Conservation (phyloP, 306 rosid species). For the Sesbania bispinosa region DNA sequence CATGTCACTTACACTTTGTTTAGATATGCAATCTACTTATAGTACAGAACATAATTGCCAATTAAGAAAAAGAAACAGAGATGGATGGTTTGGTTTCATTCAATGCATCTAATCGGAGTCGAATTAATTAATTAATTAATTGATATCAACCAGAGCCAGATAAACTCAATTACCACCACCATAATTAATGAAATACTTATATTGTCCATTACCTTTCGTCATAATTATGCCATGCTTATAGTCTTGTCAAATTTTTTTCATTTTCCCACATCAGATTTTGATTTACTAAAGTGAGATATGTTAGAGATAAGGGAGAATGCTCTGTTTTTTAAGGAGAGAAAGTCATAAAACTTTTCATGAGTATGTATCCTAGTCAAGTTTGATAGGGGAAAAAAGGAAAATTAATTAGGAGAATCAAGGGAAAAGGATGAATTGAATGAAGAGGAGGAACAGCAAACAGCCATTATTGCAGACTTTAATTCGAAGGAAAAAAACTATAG, state of each 20-base stretch:
- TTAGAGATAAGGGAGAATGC: slow-evolving; percentile 15
- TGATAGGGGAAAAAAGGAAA: not conserved
- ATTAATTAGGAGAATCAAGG: not conserved
- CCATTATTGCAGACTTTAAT: slow-evolving; percentile 20
- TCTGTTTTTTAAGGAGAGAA: not conserved
- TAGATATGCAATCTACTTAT: not conserved
- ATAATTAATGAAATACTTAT: not conserved
- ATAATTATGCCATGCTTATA: not conserved
- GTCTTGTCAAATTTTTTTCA: not conserved
- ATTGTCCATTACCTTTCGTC: not conserved
- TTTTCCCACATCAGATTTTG: slow-evolving; percentile 8
- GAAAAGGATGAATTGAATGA: not conserved
- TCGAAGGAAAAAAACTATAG: slow-evolving; percentile 20
- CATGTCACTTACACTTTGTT: not conserved
- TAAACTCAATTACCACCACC: slow-evolving; percentile 1
- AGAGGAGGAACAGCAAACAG: not conserved
- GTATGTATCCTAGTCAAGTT: slow-evolving; percentile 6
- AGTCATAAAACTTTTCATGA: slow-evolving; percentile 9
- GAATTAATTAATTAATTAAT: not conserved
- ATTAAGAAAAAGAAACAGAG: not conserved
- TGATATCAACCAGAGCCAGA: too few relatives aligned
- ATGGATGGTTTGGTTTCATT: not conserved
- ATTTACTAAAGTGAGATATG: slow-evolving; percentile 20
- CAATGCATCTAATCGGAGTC: slow-evolving; percentile 14
- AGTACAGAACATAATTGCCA: slow-evolving; percentile 3